Evolutionary conservation across 345 rosid genomes (phyloP).

Genomic region (Iberis pinnata): DNA sequence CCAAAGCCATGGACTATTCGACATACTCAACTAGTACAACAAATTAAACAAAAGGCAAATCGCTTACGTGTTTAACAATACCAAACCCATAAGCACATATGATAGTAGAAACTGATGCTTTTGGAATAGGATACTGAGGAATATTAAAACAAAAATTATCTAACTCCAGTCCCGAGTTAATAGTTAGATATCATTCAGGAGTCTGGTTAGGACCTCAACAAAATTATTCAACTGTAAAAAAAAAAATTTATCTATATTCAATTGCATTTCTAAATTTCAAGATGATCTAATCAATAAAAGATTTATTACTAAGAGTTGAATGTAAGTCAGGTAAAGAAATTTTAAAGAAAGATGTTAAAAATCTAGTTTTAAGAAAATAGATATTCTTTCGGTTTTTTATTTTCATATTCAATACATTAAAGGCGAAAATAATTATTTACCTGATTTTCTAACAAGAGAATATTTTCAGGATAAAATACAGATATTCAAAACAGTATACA

Average conservation of each 20-base stretch:
- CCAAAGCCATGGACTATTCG: neutral
- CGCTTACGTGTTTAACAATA: too few species aligned
- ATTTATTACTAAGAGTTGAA: neutral
- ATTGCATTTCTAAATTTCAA: neutral
- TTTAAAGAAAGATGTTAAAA: neutral
- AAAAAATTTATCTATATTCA: neutral
- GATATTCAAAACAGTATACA: neutral
- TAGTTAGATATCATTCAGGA: too few species aligned
- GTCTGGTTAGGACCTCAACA: too few species aligned
- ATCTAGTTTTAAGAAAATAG: neutral
- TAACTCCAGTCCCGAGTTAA: too few species aligned
- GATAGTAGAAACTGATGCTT: too few species aligned
- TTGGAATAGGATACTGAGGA: too few species aligned
- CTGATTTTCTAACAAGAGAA: neutral
- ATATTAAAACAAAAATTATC: too few species aligned
- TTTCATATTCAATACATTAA: neutral
- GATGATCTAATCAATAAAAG: neutral
- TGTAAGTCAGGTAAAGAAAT: neutral
- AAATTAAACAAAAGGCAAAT: too few species aligned
- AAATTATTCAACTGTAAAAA: neutral
- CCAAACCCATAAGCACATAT: too few species aligned
- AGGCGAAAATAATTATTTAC: neutral
- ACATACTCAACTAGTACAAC: too few species aligned
- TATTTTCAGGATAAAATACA: neutral
- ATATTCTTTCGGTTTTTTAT: neutral